Evolutionary conservation across 2,329 filamentous ascomycete species (phyloP).

Genomic region (Pseudopithomyces maydicus): DNA sequence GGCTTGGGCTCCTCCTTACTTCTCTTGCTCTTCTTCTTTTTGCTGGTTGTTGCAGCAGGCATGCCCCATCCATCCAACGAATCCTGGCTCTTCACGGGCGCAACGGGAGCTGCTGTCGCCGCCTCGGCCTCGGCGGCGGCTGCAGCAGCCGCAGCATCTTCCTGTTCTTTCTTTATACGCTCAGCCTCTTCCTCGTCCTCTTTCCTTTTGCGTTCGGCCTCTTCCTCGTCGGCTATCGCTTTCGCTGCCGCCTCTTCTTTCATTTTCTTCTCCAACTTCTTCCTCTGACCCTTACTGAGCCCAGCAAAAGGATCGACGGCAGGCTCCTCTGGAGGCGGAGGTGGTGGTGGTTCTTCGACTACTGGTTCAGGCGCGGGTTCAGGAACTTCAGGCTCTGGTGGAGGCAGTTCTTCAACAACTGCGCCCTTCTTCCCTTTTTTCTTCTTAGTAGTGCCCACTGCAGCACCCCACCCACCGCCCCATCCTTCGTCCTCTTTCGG

Average conservation of each 20-base stretch:
- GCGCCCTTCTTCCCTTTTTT: constrained; percentile 54
- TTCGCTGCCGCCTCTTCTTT: constrained; percentile 30
- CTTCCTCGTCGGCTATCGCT: constrained; percentile 45
- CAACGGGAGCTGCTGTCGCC: constrained; percentile 29
- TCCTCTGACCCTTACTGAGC: constrained; percentile 4
- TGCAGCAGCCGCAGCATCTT: constrained; percentile 21
- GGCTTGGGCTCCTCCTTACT: constrained; percentile 43
- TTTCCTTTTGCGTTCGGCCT: constrained; percentile 43
- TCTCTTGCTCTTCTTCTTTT: constrained; percentile 48
- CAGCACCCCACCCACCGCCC: constrained; percentile 36
- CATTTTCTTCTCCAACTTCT: constrained; percentile 1
- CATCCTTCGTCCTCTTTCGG: constrained; percentile 32
- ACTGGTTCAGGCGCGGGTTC: constrained; percentile 25
- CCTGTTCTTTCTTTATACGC: neutral
- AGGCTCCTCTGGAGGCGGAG: neutral
- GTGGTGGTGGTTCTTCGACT: neutral
- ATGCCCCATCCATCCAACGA: constrained; percentile 37
- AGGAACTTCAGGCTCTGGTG: constrained; percentile 19
- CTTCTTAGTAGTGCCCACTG: constrained; percentile 29
- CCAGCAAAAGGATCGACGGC: constrained; percentile 5
- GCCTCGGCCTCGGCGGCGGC: constrained; percentile 27
- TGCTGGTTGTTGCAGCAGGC: constrained; percentile 20
- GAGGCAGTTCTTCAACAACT: constrained; percentile 13
- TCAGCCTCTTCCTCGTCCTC: constrained; percentile 31
- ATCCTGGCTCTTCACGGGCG: constrained; percentile 33